phyloP scores from a whole-genome alignment of 352 stramenopile genomes.

The Pythium grandisporangium region DNA sequence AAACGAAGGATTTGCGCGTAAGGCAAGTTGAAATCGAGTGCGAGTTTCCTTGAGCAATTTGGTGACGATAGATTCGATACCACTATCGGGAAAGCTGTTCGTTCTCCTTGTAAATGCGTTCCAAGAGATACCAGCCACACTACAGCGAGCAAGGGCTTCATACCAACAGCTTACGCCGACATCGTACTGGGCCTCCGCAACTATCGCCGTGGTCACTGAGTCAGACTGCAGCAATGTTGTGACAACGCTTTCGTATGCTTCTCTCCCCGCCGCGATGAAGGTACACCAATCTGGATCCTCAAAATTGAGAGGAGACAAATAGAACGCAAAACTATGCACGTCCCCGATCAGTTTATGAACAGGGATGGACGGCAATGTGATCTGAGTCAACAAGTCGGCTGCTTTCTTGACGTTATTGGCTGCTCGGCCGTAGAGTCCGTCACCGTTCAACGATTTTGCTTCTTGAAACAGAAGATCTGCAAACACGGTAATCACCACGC shows the following conservation, averaged over 20 bases:
- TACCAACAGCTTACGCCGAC: slow-evolving; percentile 74
- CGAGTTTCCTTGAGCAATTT: slow-evolving; percentile 22
- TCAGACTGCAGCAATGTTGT: too few species aligned
- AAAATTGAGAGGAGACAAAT: slow-evolving; percentile 65
- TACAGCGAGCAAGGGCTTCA: slow-evolving; percentile 44
- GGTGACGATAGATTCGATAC: slow-evolving; percentile 6
- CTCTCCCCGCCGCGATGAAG: slow-evolving; percentile 44
- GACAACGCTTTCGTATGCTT: slow-evolving; percentile 39
- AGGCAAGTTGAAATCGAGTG: slow-evolving; percentile 31
- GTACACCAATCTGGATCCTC: slow-evolving; percentile 35
- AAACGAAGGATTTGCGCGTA: slow-evolving; percentile 33
- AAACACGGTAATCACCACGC: slow-evolving; percentile 46
- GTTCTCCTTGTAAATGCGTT: slow-evolving; percentile 26
- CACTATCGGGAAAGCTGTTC: neutral
- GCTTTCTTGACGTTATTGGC: slow-evolving; percentile 46
- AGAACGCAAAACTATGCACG: slow-evolving; percentile 77
- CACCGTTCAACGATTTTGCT: slow-evolving; percentile 61
- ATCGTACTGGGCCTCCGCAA: slow-evolving; percentile 51
- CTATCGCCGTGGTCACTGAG: slow-evolving; percentile 4
- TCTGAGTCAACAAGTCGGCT: neutral
- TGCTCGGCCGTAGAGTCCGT: slow-evolving; percentile 66
- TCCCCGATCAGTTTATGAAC: slow-evolving; percentile 66
- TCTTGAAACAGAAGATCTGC: slow-evolving; percentile 68
- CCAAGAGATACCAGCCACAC: slow-evolving; percentile 15
- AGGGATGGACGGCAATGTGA: neutral